phyloP scores from a whole-genome alignment of 371 early-diverging fungal genomes.

The Circinella minor region DNA sequence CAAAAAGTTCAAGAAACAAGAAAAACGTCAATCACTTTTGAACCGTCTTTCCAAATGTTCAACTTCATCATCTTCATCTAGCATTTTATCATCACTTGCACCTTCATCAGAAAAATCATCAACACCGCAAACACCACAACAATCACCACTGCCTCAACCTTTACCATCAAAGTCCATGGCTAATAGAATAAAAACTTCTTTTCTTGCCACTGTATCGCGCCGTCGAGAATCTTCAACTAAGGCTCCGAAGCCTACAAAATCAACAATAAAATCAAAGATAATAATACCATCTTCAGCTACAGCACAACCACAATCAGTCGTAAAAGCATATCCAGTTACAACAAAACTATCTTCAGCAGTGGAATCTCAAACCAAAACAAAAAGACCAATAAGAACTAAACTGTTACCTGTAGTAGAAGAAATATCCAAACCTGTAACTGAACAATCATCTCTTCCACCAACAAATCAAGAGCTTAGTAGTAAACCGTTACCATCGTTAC shows the following conservation, averaged over 20 bases:
- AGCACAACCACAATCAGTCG: too few species aligned
- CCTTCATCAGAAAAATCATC: background rate
- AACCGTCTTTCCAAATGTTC: background rate
- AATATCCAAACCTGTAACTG: too few species aligned
- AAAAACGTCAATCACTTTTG: background rate
- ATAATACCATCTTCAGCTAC: too few species aligned
- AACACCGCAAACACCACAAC: background rate
- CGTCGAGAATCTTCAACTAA: background rate
- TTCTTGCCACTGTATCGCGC: background rate
- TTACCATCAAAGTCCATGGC: background rate
- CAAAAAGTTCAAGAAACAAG: background rate
- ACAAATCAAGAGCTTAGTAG: background rate
- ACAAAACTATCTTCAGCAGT: too few species aligned
- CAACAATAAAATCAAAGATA: background rate
- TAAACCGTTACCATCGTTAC: constrained; percentile 2
- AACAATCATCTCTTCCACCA: background rate
- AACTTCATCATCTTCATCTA: background rate
- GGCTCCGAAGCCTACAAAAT: background rate
- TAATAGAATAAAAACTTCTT: background rate
- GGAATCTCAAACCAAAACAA: too few species aligned
- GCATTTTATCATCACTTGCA: background rate
- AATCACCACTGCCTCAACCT: background rate
- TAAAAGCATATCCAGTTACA: too few species aligned
- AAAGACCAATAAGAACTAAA: too few species aligned
- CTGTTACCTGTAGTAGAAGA: too few species aligned